A percentile compares a stretch with the other conserved stretches of the same genome.
Conservation (phyloP, 352 stramenopile genomes). For the Pythium scleroteichum region DNA sequence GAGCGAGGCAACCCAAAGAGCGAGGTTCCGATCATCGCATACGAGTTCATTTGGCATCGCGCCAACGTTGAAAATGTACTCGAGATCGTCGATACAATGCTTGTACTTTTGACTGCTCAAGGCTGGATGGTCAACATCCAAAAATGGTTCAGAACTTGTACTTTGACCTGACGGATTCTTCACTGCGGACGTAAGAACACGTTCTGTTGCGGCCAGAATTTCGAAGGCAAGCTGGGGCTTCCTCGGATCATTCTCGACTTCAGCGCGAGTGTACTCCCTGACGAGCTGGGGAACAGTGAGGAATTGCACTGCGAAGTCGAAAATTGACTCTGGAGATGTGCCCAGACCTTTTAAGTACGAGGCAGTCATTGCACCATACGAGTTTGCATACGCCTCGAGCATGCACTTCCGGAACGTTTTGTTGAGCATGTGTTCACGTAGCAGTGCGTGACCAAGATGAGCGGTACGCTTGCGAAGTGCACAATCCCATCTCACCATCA, state of each 20-base stretch:
- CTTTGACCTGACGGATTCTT: slow-evolving; percentile 5
- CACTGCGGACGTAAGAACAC: slow-evolving; percentile 62
- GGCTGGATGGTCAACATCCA: slow-evolving; percentile 79
- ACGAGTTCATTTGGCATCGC: slow-evolving; percentile 78
- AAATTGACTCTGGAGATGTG: slow-evolving; percentile 85
- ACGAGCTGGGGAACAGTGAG: slow-evolving; percentile 82
- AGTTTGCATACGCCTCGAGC: slow-evolving; percentile 72
- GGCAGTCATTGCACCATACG: slow-evolving; percentile 70
- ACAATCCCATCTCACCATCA: slow-evolving; percentile 75
- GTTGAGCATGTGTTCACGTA: slow-evolving; percentile 79
- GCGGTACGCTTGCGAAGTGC: slow-evolving; percentile 57
- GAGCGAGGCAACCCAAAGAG: slow-evolving; percentile 73
- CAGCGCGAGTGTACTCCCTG: slow-evolving; percentile 70
- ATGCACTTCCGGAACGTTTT: slow-evolving; percentile 71
- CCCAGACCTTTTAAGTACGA: slow-evolving; percentile 81
- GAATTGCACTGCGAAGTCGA: slow-evolving; percentile 88
- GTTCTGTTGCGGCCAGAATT: slow-evolving; percentile 59
- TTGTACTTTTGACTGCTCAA: slow-evolving; percentile 89
- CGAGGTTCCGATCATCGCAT: slow-evolving; percentile 65
- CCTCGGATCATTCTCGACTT: slow-evolving; percentile 45
- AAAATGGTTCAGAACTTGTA: slow-evolving; percentile 21
- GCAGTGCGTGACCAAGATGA: slow-evolving; percentile 57
- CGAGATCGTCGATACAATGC: slow-evolving; percentile 86
- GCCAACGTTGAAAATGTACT: slow-evolving; percentile 85
- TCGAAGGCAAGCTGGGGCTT: slow-evolving; percentile 66